Evolutionary conservation across 495 filamentous ascomycete genomes (phyloP), one percentile per base, ranked within the genome.

Genomic region (Penicillium alfredii): DNA sequence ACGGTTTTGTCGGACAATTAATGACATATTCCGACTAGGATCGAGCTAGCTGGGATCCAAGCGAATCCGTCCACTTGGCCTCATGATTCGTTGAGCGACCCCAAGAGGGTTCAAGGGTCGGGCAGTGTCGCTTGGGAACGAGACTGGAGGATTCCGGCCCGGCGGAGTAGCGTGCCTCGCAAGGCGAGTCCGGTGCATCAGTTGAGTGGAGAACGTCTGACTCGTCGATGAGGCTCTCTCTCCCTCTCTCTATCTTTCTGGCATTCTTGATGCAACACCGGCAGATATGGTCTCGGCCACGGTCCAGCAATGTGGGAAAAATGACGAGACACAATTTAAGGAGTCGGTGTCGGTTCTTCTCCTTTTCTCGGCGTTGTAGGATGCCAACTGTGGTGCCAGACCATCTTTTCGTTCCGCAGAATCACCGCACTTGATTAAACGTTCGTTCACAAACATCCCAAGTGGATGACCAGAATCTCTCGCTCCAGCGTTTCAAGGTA

Each of bases 1-100:
- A 68, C 61, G 60, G 58, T 55, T 63, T 64, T 63, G 30, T 38
- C 40, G 33, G 42, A 21, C 28, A n/a, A 40, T 27, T 30, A 40
- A 53, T 49, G 48, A 52, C 47, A 51, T 51, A 45, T 33, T 35
- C 44, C 27, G 44, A 38, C 41, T 45, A 48, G 44, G 38, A 45
- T 54, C 51, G 44, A 48, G 31, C 43, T 46, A 53, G 33, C 38
- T 24, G 32, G 40, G 47, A 48, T 45, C 47, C 40, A 51, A 35
- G 30, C 35, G 33, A 44, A 47, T 34, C 42, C 31, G 44, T 32
- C 41, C 33, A 38, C 4, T 17, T 17, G 11, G 27, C 6, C 12
- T 4, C 7, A 26, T 53, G 49, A 56, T 56, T 56, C 39, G 53
- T 28, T 17, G 15, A 17, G 12, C 26, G 17, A 23, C 15, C 30